Base-by-base conservation (phyloP, 2,329 filamentous ascomycete species). In the Colletotrichum musae region DNA sequence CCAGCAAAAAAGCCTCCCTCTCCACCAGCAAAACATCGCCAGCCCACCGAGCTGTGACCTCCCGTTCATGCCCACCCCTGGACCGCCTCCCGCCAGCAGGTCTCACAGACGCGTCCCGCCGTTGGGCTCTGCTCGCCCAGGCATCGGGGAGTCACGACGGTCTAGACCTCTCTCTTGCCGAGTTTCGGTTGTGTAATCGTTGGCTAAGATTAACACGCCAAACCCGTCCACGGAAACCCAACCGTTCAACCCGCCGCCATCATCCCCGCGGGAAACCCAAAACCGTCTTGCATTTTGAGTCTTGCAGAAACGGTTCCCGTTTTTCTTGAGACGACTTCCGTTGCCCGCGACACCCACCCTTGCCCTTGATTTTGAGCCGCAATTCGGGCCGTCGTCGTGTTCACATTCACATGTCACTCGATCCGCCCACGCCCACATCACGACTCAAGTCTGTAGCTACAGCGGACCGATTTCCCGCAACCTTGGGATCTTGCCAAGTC, bases 191-290 rank as follows among this genome's bases (percentile, higher is more conserved):
- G 52, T 28, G 66, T 69, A 69, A 69, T 56, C 5, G 13, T 69
- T 69, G 39, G 48, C 41, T 60, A 69, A 69, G 66, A 69, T 69
- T 6, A 56, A 69, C 66, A n/a, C 18, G 21, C 21, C 21, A n/a
- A n/a, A 10, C 18, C 18, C 18, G 18, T 18, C 18, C 18, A 18
- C 18, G 18, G 18, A 18, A 18, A 18, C 26, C 26, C 10, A 24
- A 45, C 64, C 21, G 13, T n/a, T 18, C 3, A 21, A 15, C 36
- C 18, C 28, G 3, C 13, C 45, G 18, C 21, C 21, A 51, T 10
- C 16, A 39, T 12, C 6, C 5, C 16, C 41, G 50, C 58, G 64
- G 64, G 43, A 51, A 32, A 32, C 28, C 32, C 58, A 61, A 28
- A 28, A 18, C 15, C 18, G 16, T 26, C 4, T n/a, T 12, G 32